Base-by-base conservation (phyloP, 164 flowering plant genomes). In the Warburgia ugandensis region DNA sequence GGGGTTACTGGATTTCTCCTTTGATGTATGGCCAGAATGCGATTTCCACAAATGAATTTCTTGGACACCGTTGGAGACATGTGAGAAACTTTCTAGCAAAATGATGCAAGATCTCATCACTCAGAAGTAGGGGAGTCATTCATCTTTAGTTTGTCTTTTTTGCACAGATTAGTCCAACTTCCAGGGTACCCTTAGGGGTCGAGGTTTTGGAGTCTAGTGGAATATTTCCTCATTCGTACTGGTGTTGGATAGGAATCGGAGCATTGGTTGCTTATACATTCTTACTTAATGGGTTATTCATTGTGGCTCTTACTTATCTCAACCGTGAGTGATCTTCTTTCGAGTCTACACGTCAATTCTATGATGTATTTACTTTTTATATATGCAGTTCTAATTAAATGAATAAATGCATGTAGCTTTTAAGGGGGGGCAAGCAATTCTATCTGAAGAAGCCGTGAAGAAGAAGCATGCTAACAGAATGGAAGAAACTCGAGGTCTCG, bases 1-100 rank as follows among this genome's bases (percentile, higher is more conserved):
- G 98, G 98, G 98, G 77, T 39, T 79, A 76, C 51, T 85, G 94
- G 94, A 14, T 71, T 26, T 85, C 95, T 10, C 98, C 96, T 21
- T 6, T 92, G 56, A 44, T 77, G 4, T 92, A 92, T 50, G 71
- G 66, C 43, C 81, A 54, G 69, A 83, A 79, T 66, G 83, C 95
- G 42, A 12, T 85, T 1, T 14, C 77, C 0, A 76, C 79, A 9
- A 92, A 83, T 56, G 96, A 92, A 69, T 67, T 92, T 74, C 60
- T 58, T 55, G 81, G 96, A 49, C 76, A 92, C 0, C 77, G 96
- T 56, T 92, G 98, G 98, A 42, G 16, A 12, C 36, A 54, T 27
- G 58, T 54, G 28, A 54, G 49, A 27, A n/a, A n/a, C n/a, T n/a
- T n/a, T n/a, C n/a, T n/a, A n/a, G n/a, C n/a, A n/a, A n/a, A n/a